phyloP scores from a whole-genome alignment of 208 protist genomes.

The Blechomonas ayalai region DNA sequence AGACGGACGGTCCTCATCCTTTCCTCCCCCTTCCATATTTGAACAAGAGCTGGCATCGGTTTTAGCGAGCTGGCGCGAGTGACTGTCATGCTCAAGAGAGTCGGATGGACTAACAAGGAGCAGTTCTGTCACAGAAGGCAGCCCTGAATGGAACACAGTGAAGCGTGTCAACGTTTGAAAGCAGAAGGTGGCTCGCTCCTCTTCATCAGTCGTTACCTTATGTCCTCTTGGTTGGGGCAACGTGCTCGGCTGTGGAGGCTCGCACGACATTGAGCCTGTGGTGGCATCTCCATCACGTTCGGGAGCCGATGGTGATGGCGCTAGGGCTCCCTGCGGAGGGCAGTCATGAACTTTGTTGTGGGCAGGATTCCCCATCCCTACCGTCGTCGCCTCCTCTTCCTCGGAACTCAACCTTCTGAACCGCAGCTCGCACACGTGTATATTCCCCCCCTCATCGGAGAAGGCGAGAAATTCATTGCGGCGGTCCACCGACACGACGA shows the following conservation, averaged over 20 bases:
- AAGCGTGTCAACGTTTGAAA: slow-evolving; percentile 25
- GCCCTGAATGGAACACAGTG: slow-evolving; percentile 27
- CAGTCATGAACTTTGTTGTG: too few relatives aligned
- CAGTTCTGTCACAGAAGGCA: too few relatives aligned
- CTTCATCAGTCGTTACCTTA: slow-evolving; percentile 5
- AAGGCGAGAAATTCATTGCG: slow-evolving; percentile 37
- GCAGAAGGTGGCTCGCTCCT: slow-evolving; percentile 22
- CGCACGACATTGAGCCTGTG: too few relatives aligned
- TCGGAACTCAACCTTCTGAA: slow-evolving; percentile 15
- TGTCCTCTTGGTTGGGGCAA: too few relatives aligned
- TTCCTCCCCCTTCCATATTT: not conserved
- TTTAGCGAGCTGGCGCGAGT: too few relatives aligned
- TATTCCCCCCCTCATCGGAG: slow-evolving; percentile 54
- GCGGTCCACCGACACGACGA: slow-evolving; percentile 16
- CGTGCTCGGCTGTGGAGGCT: too few relatives aligned
- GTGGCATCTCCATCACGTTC: too few relatives aligned
- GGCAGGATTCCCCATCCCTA: slow-evolving; percentile 29
- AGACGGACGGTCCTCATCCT: not conserved
- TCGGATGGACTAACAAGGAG: too few relatives aligned
- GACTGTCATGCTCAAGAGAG: too few relatives aligned
- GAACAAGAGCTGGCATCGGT: too few relatives aligned
- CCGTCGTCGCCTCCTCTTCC: slow-evolving; percentile 17
- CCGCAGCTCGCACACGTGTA: slow-evolving; percentile 56
- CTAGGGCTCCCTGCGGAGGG: too few relatives aligned
- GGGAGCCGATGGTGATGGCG: too few relatives aligned